Base-by-base conservation (phyloP, 345 rosid species). In the Conringia planisiliqua region DNA sequence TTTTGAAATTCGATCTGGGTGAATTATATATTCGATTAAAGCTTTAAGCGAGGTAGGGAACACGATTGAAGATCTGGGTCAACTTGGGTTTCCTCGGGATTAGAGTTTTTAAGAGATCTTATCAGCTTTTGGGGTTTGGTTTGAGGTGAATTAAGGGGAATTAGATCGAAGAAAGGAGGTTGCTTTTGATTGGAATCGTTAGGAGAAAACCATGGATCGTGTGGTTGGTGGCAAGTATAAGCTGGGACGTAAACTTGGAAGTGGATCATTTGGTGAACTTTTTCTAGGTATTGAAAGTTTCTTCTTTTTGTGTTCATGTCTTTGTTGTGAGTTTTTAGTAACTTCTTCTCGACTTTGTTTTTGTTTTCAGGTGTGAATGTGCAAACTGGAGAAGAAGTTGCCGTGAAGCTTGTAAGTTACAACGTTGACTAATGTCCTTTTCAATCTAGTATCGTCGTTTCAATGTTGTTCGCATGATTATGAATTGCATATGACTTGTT, bases 231-330 rank as follows among this genome's bases (percentile, higher is more conserved):
- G 91, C 39, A 91, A 91, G 85, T 91, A 78, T 81, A 94, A 91
- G 86, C 90, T 91, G 66, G 97, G 93, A 69, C 90, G 96, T 46
- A 90, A 91, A 83, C 91, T 94, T 76, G 98, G 98, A 42, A 86
- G 98, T 76, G 98, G 98, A 76, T 94, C 98, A 64, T 94, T 90
- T 81, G 98, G 98, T 55, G 97, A 94, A 85, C 89, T 94, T 70
- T 91, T 64, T 82, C 89, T 91, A 46, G 98, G 98, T 94, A 67
- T n/a, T 70, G 10, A 27, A 14, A 20, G 4, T 71, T 71, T 39
- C 13, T 61, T 74, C 10, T 51, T 36, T 47, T n/a, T n/a, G n/a
- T 30, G 5, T 27, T 39, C n/a, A 5, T 62, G 42, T 24, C 14
- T 27, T 30, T 67, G 11, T 62, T 54, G 33, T 38, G 1, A 26